phyloP scores from a whole-genome alignment of 2,329 filamentous ascomycete genomes.

The Cordyceps fumosorosea region DNA sequence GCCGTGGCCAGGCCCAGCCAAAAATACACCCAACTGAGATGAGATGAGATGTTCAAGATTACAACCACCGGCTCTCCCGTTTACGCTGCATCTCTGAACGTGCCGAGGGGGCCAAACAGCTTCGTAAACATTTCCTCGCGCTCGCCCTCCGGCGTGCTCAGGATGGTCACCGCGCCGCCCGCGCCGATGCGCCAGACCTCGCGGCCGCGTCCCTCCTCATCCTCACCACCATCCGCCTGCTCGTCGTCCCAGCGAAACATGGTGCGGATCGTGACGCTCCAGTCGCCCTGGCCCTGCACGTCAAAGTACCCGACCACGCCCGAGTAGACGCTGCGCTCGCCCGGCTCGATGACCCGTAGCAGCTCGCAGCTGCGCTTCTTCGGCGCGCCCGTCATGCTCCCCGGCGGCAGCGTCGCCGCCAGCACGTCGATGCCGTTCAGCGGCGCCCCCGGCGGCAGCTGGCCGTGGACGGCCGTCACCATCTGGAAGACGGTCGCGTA shows the following conservation, averaged over 20 bases:
- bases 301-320: conserved; percentile 89
- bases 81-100: conserved; percentile 36
- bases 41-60: neutral
- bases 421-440: conserved; percentile 65
- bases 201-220: conserved; percentile 18
- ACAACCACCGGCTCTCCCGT: neutral
- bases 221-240: conserved; percentile 22
- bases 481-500: conserved; percentile 90
- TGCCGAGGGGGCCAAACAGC: conserved; percentile 50
- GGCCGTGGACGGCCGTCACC: conserved; percentile 77
- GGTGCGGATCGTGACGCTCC: conserved; percentile 84
- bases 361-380: conserved; percentile 91
- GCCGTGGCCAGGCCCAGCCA: neutral
- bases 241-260: conserved; percentile 69
- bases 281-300: conserved; percentile 76
- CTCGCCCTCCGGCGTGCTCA: conserved; percentile 75
- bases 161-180: conserved; percentile 79
- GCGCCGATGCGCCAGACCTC: conserved; percentile 81
- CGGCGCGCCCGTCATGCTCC: conserved; percentile 93
- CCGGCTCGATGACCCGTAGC: conserved; percentile 59
- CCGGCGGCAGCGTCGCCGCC: conserved; percentile 72
- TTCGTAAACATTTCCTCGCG: conserved; percentile 87
- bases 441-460: conserved; percentile 33
- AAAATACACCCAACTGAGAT: neutral
- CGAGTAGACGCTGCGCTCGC: conserved; percentile 70